Percentiles rank a stretch among this genome's conserved stretches.
These are phyloP conservation scores for Aspergillus carbonarius DNA, from an alignment of 2,329 filamentous ascomycete species.

Conservation along the genomic window DNA sequence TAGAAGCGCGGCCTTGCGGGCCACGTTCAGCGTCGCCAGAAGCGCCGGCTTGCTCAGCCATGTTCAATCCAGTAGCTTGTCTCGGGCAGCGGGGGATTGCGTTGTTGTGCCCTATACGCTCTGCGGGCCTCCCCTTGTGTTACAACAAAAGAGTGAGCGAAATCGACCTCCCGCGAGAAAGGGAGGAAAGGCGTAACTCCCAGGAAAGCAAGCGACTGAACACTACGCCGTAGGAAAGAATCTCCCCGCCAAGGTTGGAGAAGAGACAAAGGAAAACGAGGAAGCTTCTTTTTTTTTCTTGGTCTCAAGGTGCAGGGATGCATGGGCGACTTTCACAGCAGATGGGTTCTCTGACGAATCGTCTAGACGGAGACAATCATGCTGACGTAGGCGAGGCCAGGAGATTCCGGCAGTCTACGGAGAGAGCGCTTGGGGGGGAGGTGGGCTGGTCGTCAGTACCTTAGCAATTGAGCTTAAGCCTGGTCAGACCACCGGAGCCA, in stretches of 20 bases:
- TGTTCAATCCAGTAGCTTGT: slow-evolving; percentile 14
- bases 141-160: slow-evolving; percentile 6
- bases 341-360: background rate
- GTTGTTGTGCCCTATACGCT: slow-evolving; percentile 4
- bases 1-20: slow-evolving; percentile 25
- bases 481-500: background rate
- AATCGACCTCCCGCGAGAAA: slow-evolving; percentile 6
- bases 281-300: slow-evolving; percentile 1
- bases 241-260: slow-evolving; percentile 3
- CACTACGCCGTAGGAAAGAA: background rate
- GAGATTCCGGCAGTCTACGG: slow-evolving; percentile 17
- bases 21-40: slow-evolving; percentile 22
- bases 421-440: background rate
- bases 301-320: slow-evolving; percentile 1
- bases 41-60: slow-evolving; percentile 22
- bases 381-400: slow-evolving; percentile 33
- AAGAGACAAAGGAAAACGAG: background rate
- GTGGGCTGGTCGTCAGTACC: background rate
- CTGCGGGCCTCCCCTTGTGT: slow-evolving; percentile 1
- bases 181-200: background rate
- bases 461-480: background rate
- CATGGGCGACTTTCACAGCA: background rate
- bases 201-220: background rate
- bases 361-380: slow-evolving; percentile 25
- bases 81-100: slow-evolving; percentile 5